Base-by-base conservation (phyloP, 306 rosid species). In the Corylus avellana region DNA sequence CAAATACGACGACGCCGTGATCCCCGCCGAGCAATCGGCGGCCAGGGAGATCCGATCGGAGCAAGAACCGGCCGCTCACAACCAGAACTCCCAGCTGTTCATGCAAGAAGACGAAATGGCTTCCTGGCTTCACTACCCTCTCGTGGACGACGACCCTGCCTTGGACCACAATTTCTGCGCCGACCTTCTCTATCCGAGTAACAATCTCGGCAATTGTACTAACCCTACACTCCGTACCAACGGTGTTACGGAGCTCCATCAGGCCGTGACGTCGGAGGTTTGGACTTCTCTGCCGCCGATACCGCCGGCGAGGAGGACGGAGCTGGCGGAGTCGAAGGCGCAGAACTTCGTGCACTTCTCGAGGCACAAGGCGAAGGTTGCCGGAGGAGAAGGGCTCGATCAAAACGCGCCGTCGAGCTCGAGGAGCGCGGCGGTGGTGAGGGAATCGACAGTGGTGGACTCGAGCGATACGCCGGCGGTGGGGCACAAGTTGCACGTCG, bases 51-150 rank as follows among this genome's bases (percentile, higher is more conserved):
- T 47, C 79, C 82, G 85, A 61, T 57, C 81, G 53, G 59, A 56
- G 2, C 83, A 81, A 25, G 77, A 32, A 5, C 32, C 66, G 14
- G 74, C 79, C 8, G 74, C 79, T 12, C 80, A 68, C 37, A 75
- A 64, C 53, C 70, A 51, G 6, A 75, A 72, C 62, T 88, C 80
- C 8, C 86, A 88, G n/a, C 76, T 88, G 10, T 94, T 90, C 78
- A 87, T 92, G 86, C 92, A 92, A 51, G 98, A 94, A 53, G 90
- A 90, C 5, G 98, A 94, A 88, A 89, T 87, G 94, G 78, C 83
- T 22, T 73, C 94, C 13, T 94, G 94, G 97, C 91, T 90, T 59
- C 87, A 90, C 66, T 87, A 81, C 77, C 91, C 96, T 4, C 83
- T 90, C 55, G 86, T 72, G n/a, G 92, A 87, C 70, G 92, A 93